A percentile compares a stretch with the other conserved stretches of the same genome.
Evolutionary conservation across 2,329 filamentous ascomycete genomes (phyloP).

Genomic region (Verticillium nubilum): DNA sequence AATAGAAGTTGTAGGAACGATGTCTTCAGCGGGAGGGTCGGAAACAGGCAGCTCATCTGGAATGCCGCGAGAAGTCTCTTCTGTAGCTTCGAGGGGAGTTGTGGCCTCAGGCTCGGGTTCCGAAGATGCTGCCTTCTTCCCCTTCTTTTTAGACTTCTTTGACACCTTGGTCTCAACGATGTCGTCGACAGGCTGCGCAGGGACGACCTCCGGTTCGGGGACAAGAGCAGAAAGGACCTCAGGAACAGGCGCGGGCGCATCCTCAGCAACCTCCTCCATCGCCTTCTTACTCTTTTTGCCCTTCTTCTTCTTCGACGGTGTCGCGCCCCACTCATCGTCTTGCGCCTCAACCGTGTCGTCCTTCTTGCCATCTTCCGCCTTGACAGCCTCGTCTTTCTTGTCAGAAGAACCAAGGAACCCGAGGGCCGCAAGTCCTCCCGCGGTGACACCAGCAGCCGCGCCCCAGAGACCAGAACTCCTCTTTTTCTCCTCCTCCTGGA

Average conservation of each 20-base stretch:
- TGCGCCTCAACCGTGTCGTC: neutral
- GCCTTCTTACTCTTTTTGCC: constrained; percentile 8
- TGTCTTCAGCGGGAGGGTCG: neutral
- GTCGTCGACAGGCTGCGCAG: constrained; percentile 2
- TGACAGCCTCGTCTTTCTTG: neutral
- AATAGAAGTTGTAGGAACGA: neutral
- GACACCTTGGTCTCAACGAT: constrained; percentile 4
- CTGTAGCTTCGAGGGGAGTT: neutral
- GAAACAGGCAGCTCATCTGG: constrained; percentile 1
- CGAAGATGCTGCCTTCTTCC: neutral
- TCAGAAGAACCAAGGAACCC: neutral
- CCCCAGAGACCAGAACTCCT: neutral
- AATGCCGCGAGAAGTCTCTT: neutral
- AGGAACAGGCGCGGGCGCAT: neutral
- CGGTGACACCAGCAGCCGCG: neutral
- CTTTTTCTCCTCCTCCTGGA: constrained; percentile 18
- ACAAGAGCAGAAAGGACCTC: neutral
- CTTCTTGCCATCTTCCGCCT: neutral
- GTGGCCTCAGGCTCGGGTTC: neutral
- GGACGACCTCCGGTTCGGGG: neutral
- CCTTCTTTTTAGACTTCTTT: constrained; percentile 17
- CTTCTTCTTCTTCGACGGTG: constrained; percentile 6
- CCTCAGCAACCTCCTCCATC: constrained; percentile 8
- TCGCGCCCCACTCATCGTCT: neutral
- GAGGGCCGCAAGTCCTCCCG: neutral